Base-by-base conservation (phyloP, 2,329 filamentous ascomycete species). In the Colletotrichum lentis region DNA sequence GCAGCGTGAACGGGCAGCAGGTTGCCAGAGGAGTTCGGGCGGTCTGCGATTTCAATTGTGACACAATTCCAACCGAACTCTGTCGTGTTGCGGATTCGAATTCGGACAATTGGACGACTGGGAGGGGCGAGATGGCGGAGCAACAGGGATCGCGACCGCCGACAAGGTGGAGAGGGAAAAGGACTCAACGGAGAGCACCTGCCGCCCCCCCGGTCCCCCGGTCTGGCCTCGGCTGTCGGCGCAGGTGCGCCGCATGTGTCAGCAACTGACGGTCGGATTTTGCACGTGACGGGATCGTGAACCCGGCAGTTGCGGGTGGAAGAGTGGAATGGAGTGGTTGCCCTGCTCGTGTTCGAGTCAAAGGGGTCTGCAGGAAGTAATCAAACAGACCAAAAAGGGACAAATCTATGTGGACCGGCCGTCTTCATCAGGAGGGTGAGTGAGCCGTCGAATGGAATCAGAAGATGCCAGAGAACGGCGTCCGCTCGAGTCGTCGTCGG, bases 201-300 rank as follows among this genome's bases (percentile, higher is more conserved):
- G 11, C 47, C 11, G 7, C 11, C 35, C n/a, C n/a, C n/a, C n/a
- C n/a, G n/a, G n/a, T n/a, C n/a, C n/a, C 53, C 20, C n/a, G 49
- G 55, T 43, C 20, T 39, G 22, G 66, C 66, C 66, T 69, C 62
- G 66, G 66, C 31, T 65, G 62, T 68, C 66, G 61, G 54, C 22
- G 54, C 53, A 52, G 35, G 49, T 14, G 24, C 24, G 46, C 55
- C 16, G 55, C 65, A 68, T 54, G 49, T 65, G 65, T 65, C 44
- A 52, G 65, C 50, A 39, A 35, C 41, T 11, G 27, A 43, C 8
- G 12, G 16, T 39, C 5, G 41, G 14, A 5, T 41, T 58, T 53
- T 59, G 50, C 62, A 69, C 62, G 66, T 69, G 66, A 68, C 55
- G 27, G 49, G 44, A 39, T 44, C 8, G 16, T 6, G 7, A 12